Percentiles rank a stretch among this genome's conserved stretches.
These are phyloP conservation scores for Citrullus colocynthis DNA, from an alignment of 306 rosid species.

Conservation along the genomic window DNA sequence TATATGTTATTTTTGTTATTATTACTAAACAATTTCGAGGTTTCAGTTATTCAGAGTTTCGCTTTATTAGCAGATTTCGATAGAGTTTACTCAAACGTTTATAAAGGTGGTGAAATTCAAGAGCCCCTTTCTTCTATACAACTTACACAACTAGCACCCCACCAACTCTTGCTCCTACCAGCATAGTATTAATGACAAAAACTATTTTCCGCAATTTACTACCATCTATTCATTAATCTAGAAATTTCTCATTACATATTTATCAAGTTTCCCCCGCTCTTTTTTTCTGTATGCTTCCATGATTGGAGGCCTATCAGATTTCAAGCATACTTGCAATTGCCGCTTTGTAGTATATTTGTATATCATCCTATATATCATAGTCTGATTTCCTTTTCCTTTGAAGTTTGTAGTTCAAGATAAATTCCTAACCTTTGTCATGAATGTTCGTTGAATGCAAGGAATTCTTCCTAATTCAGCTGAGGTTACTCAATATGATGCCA, in stretches of 20 bases:
- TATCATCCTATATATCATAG: neutral
- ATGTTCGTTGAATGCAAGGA: constrained; percentile 38
- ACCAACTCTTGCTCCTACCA: neutral
- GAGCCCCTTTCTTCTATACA: neutral
- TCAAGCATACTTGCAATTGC: neutral
- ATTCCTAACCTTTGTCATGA: neutral
- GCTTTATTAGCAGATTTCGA: neutral
- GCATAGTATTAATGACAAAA: neutral
- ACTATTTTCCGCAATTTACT: neutral
- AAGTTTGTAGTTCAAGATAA: neutral
- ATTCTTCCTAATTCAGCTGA: constrained; percentile 39
- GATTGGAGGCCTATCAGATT: neutral
- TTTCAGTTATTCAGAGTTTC: neutral
- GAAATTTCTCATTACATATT: neutral
- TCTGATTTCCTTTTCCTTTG: neutral
- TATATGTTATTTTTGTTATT: neutral
- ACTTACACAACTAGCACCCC: neutral
- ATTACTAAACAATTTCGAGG: neutral
- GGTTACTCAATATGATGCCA: constrained; percentile 42
- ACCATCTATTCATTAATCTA: neutral
- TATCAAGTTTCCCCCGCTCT: neutral
- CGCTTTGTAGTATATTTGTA: neutral
- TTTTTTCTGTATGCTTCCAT: neutral
- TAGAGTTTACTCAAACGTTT: neutral
- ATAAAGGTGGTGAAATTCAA: neutral